Conservation (phyloP, 2,329 filamentous ascomycete species). For the Paecilomyces dactylethromorphus region DNA sequence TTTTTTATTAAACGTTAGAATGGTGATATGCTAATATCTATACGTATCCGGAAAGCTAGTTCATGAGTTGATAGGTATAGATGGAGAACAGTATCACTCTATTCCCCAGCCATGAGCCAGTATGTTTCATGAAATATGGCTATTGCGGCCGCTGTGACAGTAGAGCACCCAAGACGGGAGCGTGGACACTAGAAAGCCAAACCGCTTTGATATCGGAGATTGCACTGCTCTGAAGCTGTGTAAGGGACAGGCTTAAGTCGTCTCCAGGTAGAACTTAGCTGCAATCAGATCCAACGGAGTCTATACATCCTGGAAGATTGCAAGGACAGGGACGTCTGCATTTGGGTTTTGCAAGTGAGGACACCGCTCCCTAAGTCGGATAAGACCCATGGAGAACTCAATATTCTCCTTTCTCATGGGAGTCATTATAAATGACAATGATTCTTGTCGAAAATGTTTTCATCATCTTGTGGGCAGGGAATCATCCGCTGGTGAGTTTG, state of each 20-base stretch:
- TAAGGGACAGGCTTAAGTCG: neutral
- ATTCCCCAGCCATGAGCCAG: neutral
- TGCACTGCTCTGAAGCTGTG: neutral
- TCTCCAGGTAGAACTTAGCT: neutral
- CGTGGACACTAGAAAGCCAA: neutral
- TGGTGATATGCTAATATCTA: too few relatives aligned
- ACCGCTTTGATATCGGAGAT: neutral
- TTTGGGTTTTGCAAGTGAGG: neutral
- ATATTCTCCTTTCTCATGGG: neutral
- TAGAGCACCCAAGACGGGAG: neutral
- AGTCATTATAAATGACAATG: neutral
- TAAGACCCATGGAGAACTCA: neutral
- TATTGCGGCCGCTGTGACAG: neutral
- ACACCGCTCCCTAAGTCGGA: neutral
- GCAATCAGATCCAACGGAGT: neutral
- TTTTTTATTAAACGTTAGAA: too few relatives aligned
- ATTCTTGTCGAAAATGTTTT: neutral
- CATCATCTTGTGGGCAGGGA: neutral
- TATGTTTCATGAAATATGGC: neutral
- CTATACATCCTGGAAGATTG: neutral
- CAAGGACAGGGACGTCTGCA: neutral
- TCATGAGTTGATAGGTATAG: too few relatives aligned
- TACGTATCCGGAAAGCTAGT: too few relatives aligned
- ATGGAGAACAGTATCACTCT: neutral
- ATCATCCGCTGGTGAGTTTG: conserved; percentile 33